Evolutionary conservation across 116 monocot genomes (phyloP).

Genomic region (Zostera marina): DNA sequence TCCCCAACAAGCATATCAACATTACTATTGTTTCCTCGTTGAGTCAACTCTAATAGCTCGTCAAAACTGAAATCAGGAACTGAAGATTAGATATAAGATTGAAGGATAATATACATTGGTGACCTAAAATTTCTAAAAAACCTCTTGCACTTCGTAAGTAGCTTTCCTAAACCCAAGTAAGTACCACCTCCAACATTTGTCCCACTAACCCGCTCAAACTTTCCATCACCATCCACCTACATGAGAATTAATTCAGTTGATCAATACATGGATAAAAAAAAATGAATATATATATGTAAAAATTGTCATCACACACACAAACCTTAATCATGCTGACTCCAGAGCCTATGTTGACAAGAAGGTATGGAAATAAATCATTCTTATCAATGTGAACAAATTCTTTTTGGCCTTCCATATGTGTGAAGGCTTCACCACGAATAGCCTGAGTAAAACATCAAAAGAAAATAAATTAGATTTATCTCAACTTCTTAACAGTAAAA

Average conservation of each 20-base stretch:
- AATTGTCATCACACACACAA: not conserved
- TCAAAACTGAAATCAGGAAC: constrained; percentile 56
- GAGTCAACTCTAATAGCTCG: constrained; percentile 91
- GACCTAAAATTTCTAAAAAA: constrained; percentile 6
- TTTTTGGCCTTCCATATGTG: constrained; percentile 94
- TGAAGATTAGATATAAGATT: constrained; percentile 3
- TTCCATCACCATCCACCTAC: constrained; percentile 92
- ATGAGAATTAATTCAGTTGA: not conserved
- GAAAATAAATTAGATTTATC: not conserved
- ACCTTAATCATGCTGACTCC: constrained; percentile 99
- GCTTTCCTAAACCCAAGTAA: constrained; percentile 82
- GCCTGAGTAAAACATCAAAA: constrained; percentile 28
- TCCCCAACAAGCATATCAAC: constrained; percentile 99
- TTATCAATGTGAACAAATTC: constrained; percentile 91
- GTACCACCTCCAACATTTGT: constrained; percentile 99
- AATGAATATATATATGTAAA: not conserved
- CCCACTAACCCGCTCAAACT: constrained; percentile 93
- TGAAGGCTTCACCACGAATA: constrained; percentile 98
- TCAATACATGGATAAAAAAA: constrained; percentile 3
- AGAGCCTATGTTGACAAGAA: constrained; percentile 97
- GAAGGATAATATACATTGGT: not conserved
- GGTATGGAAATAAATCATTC: constrained; percentile 93
- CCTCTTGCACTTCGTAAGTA: constrained; percentile 98
- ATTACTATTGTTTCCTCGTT: constrained; percentile 73
- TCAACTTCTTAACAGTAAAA: not conserved